Base-by-base conservation (phyloP, 306 rosid species). In the Acacia melanoxylon region DNA sequence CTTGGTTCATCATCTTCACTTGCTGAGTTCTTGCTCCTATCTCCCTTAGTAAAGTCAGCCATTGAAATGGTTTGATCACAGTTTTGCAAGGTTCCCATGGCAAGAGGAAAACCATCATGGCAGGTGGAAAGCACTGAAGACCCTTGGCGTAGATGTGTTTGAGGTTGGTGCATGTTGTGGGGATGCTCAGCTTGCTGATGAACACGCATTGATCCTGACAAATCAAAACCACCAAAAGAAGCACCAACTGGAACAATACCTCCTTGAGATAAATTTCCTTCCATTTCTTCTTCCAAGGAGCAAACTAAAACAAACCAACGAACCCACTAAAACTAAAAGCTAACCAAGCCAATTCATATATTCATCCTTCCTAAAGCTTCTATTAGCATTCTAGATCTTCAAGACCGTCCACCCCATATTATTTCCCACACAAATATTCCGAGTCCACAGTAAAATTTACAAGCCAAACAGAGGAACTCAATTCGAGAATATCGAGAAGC, bases 1-100 rank as follows among this genome's bases (percentile, higher is more conserved):
- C 94, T 90, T 0, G 85, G 91, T 82, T 92, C 98, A 7, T 92
- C 98, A 51, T 92, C 97, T 31, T 93, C 96, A 16, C 97, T 94
- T 2, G 79, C 87, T 0, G 95, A 93, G 90, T 89, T 88, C 78
- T 90, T 93, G 90, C 83, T 78, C 63, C 90, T 91, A 78, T 92
- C 97, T 29, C 91, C 94, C 81, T 83, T 91, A 41, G 72, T 83
- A 84, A 89, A 88, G 85, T 94, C 97, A 0, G 68, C 77, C 89
- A 86, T 80, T 6, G 92, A 69, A 77, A 90, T 78, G 68, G 88
- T 66, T 75, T 86, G 94, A 49, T 91, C 94, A 80, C 90, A 87
- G 49, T 17, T 86, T 51, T 90, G 92, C 81, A 91, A 33, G 49
- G 88, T 62, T 80, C 90, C 95, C 90, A 90, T 89, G 72, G 89